Percentiles rank a stretch among this genome's conserved stretches.
These are phyloP conservation scores for Cicer arietinum DNA, from an alignment of 306 rosid species.

Conservation along the genomic window DNA sequence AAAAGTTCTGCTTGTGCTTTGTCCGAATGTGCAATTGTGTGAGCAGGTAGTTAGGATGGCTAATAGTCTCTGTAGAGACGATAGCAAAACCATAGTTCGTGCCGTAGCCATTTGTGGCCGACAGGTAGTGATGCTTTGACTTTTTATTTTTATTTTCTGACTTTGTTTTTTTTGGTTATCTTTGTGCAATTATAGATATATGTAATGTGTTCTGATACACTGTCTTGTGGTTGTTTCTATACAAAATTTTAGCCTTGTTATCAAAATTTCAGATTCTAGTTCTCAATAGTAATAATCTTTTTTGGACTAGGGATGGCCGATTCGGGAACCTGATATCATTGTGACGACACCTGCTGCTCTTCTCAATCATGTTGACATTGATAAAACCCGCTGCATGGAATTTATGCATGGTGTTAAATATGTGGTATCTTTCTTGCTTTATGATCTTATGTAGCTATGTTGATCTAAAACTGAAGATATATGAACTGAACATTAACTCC, in stretches of 20 bases:
- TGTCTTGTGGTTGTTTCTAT: conserved; percentile 18
- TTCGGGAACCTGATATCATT: conserved; percentile 72
- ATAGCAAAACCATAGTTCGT: conserved; percentile 67
- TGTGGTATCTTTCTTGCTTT: conserved; percentile 66
- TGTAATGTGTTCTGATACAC: conserved; percentile 22
- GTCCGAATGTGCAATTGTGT: conserved; percentile 91
- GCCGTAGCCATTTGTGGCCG: conserved; percentile 83
- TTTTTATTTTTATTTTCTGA: not conserved
- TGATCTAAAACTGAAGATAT: not conserved
- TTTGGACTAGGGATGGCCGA: conserved; percentile 85
- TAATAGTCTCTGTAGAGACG: conserved; percentile 66
- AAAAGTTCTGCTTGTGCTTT: conserved; percentile 71
- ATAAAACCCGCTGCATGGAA: conserved; percentile 58
- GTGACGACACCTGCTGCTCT: conserved; percentile 97
- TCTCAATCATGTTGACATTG: conserved; percentile 76
- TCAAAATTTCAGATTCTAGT: conserved; percentile 11
- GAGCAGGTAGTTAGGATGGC: conserved; percentile 94
- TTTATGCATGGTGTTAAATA: conserved; percentile 80
- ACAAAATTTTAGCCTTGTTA: conserved; percentile 17
- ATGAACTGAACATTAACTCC: not conserved
- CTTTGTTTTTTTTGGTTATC: not conserved
- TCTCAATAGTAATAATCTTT: conserved; percentile 34
- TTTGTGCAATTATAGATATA: not conserved
- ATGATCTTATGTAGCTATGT: conserved; percentile 10
- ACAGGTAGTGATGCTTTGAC: conserved; percentile 64